Evolutionary conservation across 2,329 filamentous ascomycete species (phyloP).

Genomic region (Fusarium sp.): DNA sequence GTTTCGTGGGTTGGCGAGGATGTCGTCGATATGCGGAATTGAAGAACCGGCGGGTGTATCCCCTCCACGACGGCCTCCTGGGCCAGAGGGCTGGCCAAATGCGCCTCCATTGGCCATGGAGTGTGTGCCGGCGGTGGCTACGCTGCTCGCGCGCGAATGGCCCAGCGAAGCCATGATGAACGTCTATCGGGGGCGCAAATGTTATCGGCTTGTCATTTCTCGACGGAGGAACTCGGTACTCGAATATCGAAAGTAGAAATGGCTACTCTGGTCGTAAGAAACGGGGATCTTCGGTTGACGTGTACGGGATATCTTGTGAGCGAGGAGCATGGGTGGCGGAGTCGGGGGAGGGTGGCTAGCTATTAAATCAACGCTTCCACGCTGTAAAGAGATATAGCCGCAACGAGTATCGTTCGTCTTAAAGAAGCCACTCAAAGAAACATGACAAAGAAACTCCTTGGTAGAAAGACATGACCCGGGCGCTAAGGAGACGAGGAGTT

Average conservation of each 20-base stretch:
- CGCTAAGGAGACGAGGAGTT: slow-evolving; percentile 1
- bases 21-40: slow-evolving; percentile 63
- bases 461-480: slow-evolving; percentile 20
- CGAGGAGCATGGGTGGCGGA: slow-evolving; percentile 31
- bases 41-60: slow-evolving; percentile 45
- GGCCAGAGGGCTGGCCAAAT: slow-evolving; percentile 44
- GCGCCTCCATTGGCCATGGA: slow-evolving; percentile 47
- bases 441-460: slow-evolving; percentile 17
- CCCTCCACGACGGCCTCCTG: slow-evolving; percentile 43
- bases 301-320: slow-evolving; percentile 20
- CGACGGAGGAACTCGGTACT: slow-evolving; percentile 2
- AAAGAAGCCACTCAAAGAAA: slow-evolving; percentile 19
- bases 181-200: slow-evolving; percentile 6
- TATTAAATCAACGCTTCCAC: slow-evolving; percentile 32
- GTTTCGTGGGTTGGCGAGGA: slow-evolving; percentile 56
- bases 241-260: slow-evolving; percentile 3
- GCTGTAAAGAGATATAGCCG: slow-evolving; percentile 12
- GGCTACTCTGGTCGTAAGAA: background rate
- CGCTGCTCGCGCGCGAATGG: slow-evolving; percentile 41
- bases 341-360: slow-evolving; percentile 15
- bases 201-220: slow-evolving; percentile 27
- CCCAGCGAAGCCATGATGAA: slow-evolving; percentile 41
- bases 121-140: slow-evolving; percentile 41
- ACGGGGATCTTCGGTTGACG: slow-evolving; percentile 4
- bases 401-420: slow-evolving; percentile 33